Evolutionary conservation across 768 basidiomycete species (phyloP), one percentile per base, ranked within the genome.

Genomic region (Leccinum variicolor): DNA sequence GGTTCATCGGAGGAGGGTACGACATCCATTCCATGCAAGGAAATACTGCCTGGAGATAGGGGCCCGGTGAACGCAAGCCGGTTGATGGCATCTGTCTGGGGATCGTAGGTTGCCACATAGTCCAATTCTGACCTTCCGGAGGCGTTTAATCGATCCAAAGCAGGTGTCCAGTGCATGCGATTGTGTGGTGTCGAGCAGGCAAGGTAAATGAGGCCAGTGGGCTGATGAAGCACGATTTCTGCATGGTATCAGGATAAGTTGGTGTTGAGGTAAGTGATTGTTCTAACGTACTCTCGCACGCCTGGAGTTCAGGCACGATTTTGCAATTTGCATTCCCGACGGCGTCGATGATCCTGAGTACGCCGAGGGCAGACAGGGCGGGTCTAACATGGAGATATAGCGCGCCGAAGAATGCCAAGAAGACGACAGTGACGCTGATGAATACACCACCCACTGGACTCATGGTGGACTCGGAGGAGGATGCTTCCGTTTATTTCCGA

Each of bases 21-120:
- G 21, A 88, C 79, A 55, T 89, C 88, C 80, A 90, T 81, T 15
- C 87, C 87, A 56, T 88, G 86, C 11, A 84, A 64, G 19, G 81
- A 80, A 50, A 87, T 71, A 7, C 81, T 81, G 14, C 71, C 71
- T 1, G 56, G 54, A 6, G 70, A 64, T 23, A 72, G 62, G 61
- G 76, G 81, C 47, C 75, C 75, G 1, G 67, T 61, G 8, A 83
- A 62, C 14, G 72, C 62, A 15, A 89, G 79, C 7, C 75, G 79
- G 11, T 75, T 82, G 50, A 84, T 69, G 49, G 65, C 62, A 34
- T 70, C 71, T 1, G 81, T 78, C 19, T 64, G 61, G 14, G 82
- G 80, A 63, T 86, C 76, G 67, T 84, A 88, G 2, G 76, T 79
- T 11, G 85, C 85, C 58, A 89, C 76, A 63, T 82, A 84, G 65